Conservation (phyloP, 805 yeast species). For the Priceomyces carsonii region DNA sequence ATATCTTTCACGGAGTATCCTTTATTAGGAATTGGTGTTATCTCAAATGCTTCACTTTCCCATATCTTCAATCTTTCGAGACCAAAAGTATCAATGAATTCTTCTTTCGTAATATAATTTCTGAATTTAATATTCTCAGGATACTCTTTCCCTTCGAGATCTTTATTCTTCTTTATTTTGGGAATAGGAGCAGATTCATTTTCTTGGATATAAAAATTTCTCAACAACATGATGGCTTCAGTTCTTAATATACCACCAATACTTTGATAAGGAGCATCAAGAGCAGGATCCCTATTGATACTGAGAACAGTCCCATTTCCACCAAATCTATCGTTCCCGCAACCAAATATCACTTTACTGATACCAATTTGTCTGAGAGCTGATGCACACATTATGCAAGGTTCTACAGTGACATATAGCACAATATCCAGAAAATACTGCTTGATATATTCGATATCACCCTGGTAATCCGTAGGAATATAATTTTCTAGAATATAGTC, state of each 20-base stretch:
- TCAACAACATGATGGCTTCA: constrained; percentile 78
- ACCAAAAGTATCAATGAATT: constrained; percentile 53
- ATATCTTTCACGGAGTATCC: constrained; percentile 19
- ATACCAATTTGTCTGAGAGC: constrained; percentile 82
- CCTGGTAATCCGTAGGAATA: constrained; percentile 21
- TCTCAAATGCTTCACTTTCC: constrained; percentile 16
- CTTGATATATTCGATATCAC: constrained; percentile 17
- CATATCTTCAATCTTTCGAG: constrained; percentile 19
- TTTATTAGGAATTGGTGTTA: constrained; percentile 22
- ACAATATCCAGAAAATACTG: constrained; percentile 55
- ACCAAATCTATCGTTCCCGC: constrained; percentile 94
- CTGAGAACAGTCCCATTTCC: constrained; percentile 88
- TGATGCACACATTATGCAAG: constrained; percentile 97
- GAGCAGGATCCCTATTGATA: constrained; percentile 31
- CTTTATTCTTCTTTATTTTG: constrained; percentile 68
- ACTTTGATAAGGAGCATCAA: constrained; percentile 45
- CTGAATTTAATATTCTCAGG: constrained; percentile 60
- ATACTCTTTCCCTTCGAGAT: constrained; percentile 53
- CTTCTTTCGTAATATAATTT: constrained; percentile 49
- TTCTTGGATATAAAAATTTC: constrained; percentile 83
- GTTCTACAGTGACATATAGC: constrained; percentile 94
- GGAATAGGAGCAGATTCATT: constrained; percentile 86
- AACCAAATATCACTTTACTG: constrained; percentile 78
- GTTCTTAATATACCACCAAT: constrained; percentile 78
- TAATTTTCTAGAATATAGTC: constrained; percentile 32